Evolutionary conservation across 495 filamentous ascomycete genomes (phyloP), one percentile per base, ranked within the genome.

Genomic region (Astrothelium subdiscretum): DNA sequence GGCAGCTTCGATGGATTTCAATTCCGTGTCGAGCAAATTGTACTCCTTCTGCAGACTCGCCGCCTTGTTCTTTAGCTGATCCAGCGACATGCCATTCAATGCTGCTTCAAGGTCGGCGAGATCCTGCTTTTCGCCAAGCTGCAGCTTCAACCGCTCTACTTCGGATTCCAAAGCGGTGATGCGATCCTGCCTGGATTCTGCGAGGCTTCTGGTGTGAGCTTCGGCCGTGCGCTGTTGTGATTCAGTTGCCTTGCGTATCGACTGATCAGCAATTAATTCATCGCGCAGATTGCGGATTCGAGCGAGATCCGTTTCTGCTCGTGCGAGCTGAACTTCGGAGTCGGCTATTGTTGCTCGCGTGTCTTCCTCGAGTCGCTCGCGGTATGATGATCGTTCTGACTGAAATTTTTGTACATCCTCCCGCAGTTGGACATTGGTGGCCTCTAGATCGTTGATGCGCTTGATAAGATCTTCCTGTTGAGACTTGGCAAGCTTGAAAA

Each of bases 381-480:
- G 88, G 72, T 88, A 96, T 40, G 86, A 80, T 15, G 89, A 91
- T 42, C 94, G 76, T 74, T 97, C 94, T 1, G 88, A 84, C 61
- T 92, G 88, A 59, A 88, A 76, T 68, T 88, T 94, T 71, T 91
- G 85, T 1, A 88, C 87, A 66, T 94, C 90, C 70, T 96, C 88
- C 12, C 87, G 85, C 31, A 97, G 77, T 65, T 91, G 85, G 52
- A 86, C 85, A 69, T 96, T 95, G 18, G 85, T 87, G 13, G 91
- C 91, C 73, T 97, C 91, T 69, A 97, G 75, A 69, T 95, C 83
- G 70, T 97, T 97, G 71, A 96, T 83, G 10, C 91, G 85, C 68
- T 88, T 90, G 60, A 96, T 88, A 20, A 95, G 83, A 70, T 97
- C 95, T 63, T 97, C 92, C 67, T 95, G 87, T 67, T 95, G 90